Percentiles rank a stretch among this genome's conserved stretches.
These are phyloP conservation scores for Mycena galopus DNA, from an alignment of 768 basidiomycete species.

Conservation along the genomic window DNA sequence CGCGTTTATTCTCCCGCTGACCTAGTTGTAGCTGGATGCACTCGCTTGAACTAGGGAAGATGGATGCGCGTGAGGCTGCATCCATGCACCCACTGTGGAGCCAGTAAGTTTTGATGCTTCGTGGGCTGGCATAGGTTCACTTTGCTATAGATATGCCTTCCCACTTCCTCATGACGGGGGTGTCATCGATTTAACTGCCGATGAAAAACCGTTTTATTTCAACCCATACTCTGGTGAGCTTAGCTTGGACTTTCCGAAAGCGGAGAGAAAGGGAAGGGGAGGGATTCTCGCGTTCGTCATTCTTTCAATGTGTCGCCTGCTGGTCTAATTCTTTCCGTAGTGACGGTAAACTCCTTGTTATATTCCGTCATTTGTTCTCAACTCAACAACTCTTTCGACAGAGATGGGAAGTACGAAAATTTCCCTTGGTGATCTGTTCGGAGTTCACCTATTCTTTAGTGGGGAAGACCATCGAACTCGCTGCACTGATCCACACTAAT, in stretches of 20 bases:
- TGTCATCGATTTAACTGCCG: conserved; percentile 84
- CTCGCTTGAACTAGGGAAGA: conserved; percentile 82
- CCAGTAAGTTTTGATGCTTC: conserved; percentile 66
- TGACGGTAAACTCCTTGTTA: conserved; percentile 34
- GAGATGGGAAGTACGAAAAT: conserved; percentile 13
- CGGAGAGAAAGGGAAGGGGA: conserved; percentile 81
- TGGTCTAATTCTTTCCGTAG: not conserved
- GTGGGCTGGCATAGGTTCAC: conserved; percentile 20
- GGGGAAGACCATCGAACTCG: conserved; percentile 96
- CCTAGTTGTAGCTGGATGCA: conserved; percentile 85
- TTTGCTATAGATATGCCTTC: conserved; percentile 73
- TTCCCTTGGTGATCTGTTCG: conserved; percentile 23
- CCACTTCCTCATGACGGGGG: conserved; percentile 66
- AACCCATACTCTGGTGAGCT: conserved; percentile 94
- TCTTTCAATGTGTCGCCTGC: not conserved
- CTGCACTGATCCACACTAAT: conserved; percentile 88
- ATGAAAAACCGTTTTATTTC: conserved; percentile 87
- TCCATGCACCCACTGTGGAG: conserved; percentile 97
- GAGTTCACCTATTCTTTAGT: conserved; percentile 57
- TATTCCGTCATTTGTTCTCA: not conserved
- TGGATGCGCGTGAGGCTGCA: conserved; percentile 73
- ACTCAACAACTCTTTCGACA: not conserved
- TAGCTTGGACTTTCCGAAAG: conserved; percentile 85
- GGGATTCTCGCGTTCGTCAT: conserved; percentile 89
- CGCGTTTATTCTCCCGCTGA: conserved; percentile 2